Evolutionary conservation across 805 yeast genomes (phyloP).

Genomic region (Saccharomycopsis sp.): DNA sequence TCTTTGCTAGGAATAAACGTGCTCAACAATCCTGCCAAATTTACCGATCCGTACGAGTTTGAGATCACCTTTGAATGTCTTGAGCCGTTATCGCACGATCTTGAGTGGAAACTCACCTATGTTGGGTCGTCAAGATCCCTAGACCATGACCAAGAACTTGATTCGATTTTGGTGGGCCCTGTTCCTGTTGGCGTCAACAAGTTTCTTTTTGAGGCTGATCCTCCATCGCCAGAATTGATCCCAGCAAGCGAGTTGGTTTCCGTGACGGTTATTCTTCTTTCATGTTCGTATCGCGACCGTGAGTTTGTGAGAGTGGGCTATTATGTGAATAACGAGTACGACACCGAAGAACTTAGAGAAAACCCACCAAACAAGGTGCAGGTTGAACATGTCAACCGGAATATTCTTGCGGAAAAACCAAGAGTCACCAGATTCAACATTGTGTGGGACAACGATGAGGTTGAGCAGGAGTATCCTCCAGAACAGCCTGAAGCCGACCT

Average conservation of each 20-base stretch:
- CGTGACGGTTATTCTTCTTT: constrained; percentile 87
- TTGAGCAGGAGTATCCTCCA: constrained; percentile 73
- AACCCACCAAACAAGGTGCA: constrained; percentile 92
- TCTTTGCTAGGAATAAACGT: constrained; percentile 88
- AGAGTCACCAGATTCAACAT: constrained; percentile 95
- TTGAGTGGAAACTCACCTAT: constrained; percentile 96
- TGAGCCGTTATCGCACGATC: constrained; percentile 76
- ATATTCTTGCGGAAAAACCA: constrained; percentile 94
- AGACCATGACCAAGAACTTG: constrained; percentile 96
- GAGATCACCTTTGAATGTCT: constrained; percentile 97
- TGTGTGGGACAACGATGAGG: constrained; percentile 84
- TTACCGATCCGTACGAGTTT: constrained; percentile 88
- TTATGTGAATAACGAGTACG: constrained; percentile 96
- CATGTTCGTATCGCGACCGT: constrained; percentile 88
- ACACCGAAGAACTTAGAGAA: constrained; percentile 84
- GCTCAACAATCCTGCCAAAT: constrained; percentile 89
- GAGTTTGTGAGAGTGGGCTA: constrained; percentile 97
- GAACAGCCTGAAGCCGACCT: constrained; percentile 58
- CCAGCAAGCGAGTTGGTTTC: constrained; percentile 94
- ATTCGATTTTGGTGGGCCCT: constrained; percentile 95
- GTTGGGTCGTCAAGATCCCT: constrained; percentile 93
- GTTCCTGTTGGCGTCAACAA: constrained; percentile 96
- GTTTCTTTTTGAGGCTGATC: constrained; percentile 88
- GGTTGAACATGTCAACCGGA: constrained; percentile 89
- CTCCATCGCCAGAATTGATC: constrained; percentile 91